Evolutionary conservation across 148 eudicot species (phyloP).

Genomic region (Heliamphora exappendiculata): DNA sequence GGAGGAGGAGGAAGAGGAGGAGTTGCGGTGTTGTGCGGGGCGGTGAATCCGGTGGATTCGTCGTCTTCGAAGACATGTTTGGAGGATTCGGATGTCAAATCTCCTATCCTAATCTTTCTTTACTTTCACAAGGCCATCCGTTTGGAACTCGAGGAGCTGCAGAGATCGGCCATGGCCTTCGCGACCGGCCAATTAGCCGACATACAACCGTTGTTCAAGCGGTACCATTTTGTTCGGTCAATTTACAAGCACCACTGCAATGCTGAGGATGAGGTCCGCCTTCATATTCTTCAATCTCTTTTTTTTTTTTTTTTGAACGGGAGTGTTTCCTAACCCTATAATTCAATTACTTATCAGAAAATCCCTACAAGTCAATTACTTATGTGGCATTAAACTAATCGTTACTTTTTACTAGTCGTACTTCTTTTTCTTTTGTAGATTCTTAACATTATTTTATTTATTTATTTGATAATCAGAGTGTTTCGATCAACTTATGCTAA

Average conservation of each 20-base stretch:
- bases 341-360: neutral
- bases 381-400: neutral
- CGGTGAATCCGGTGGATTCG: conserved; percentile 44
- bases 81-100: conserved; percentile 24
- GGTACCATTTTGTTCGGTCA: conserved; percentile 61
- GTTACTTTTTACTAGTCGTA: neutral
- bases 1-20: conserved; percentile 63
- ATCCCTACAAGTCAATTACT: neutral
- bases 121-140: conserved; percentile 88
- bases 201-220: conserved; percentile 56
- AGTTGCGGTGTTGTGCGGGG: conserved; percentile 60
- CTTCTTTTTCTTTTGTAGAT: neutral
- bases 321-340: neutral
- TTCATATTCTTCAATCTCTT: neutral
- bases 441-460: too few relatives aligned
- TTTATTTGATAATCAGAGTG: too few relatives aligned
- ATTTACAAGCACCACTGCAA: conserved; percentile 89
- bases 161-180: conserved; percentile 59
- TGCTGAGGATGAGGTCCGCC: conserved; percentile 85
- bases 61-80: conserved; percentile 4
- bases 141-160: conserved; percentile 71
- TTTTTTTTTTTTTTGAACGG: neutral
- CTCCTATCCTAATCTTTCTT: conserved; percentile 82
- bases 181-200: conserved; percentile 49
- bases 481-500: too few relatives aligned